phyloP scores from a whole-genome alignment of 1,284 basidiomycete species.

The Grifola frondosa region DNA sequence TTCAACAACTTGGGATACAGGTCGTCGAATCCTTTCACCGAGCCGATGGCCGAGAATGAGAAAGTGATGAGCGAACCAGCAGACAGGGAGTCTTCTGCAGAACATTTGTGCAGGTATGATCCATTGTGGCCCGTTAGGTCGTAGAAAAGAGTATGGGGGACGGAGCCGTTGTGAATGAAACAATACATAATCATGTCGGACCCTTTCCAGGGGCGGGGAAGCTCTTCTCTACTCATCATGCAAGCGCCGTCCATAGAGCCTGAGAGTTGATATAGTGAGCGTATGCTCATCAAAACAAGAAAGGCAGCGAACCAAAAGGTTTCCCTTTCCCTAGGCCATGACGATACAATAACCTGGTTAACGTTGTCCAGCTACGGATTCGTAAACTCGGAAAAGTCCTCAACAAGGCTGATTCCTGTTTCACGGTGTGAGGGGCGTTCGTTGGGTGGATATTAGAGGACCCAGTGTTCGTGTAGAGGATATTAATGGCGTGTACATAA shows the following conservation, averaged over 20 bases:
- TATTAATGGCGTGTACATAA: too few species aligned
- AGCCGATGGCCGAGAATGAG: slow-evolving; percentile 83
- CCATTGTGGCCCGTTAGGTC: slow-evolving; percentile 96
- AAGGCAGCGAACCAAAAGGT: slow-evolving; percentile 66
- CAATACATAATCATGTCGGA: slow-evolving; percentile 64
- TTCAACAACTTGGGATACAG: slow-evolving; percentile 87
- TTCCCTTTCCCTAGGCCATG: slow-evolving; percentile 87
- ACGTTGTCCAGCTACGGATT: too few species aligned
- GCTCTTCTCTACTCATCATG: slow-evolving; percentile 70
- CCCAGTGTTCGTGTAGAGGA: too few species aligned
- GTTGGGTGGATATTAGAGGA: too few species aligned
- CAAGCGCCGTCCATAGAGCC: slow-evolving; percentile 90
- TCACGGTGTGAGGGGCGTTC: too few species aligned
- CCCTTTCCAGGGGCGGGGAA: slow-evolving; percentile 75
- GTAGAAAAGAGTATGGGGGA: slow-evolving; percentile 87
- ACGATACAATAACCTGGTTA: slow-evolving; percentile 80
- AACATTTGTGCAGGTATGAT: slow-evolving; percentile 81
- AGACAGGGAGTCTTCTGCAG: slow-evolving; percentile 86
- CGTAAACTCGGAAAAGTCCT: too few species aligned
- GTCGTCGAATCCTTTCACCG: slow-evolving; percentile 93
- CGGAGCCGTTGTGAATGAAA: slow-evolving; percentile 78
- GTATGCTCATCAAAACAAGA: background rate
- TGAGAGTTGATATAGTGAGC: slow-evolving; percentile 25
- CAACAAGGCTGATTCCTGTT: too few species aligned
- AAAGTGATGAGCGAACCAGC: slow-evolving; percentile 92